Evolutionary conservation across 2,329 filamentous ascomycete genomes (phyloP).

Genomic region (Fusarium brevicatenulatum): DNA sequence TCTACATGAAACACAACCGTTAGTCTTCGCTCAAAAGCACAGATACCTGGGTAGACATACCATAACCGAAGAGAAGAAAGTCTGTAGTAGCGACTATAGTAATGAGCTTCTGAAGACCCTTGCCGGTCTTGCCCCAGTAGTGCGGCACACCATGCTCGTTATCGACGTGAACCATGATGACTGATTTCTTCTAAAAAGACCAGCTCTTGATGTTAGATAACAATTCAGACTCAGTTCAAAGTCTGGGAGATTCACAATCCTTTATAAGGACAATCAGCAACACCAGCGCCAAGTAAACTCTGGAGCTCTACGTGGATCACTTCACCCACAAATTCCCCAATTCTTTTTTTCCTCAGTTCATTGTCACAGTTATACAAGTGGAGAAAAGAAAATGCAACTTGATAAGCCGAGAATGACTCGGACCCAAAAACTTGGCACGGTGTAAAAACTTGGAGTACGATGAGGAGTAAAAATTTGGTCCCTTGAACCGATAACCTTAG

Average conservation of each 20-base stretch:
- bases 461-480: background rate
- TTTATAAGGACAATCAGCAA: slow-evolving; percentile 19
- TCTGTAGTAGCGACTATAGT: slow-evolving; percentile 34
- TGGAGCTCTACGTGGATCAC: slow-evolving; percentile 26
- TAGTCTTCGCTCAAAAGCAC: background rate
- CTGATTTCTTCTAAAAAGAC: background rate
- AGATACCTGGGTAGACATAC: slow-evolving; percentile 36
- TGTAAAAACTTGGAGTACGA: slow-evolving; percentile 2
- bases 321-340: slow-evolving; percentile 2
- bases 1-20: slow-evolving; percentile 47
- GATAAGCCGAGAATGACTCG: slow-evolving; percentile 27
- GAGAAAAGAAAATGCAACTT: background rate
- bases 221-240: no score
- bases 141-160: slow-evolving; percentile 26
- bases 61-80: slow-evolving; percentile 33
- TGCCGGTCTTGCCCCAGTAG: slow-evolving; percentile 36
- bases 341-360: slow-evolving; percentile 5
- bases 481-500: slow-evolving; percentile 25
- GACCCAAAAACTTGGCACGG: slow-evolving; percentile 1
- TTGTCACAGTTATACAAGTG: slow-evolving; percentile 14
- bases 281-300: slow-evolving; percentile 13
- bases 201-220: background rate
- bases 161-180: slow-evolving; percentile 36
- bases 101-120: slow-evolving; percentile 27
- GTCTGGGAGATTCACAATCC: slow-evolving; percentile 12